Conservation (phyloP, 164 flowering plant species). For the Stephania japonica region DNA sequence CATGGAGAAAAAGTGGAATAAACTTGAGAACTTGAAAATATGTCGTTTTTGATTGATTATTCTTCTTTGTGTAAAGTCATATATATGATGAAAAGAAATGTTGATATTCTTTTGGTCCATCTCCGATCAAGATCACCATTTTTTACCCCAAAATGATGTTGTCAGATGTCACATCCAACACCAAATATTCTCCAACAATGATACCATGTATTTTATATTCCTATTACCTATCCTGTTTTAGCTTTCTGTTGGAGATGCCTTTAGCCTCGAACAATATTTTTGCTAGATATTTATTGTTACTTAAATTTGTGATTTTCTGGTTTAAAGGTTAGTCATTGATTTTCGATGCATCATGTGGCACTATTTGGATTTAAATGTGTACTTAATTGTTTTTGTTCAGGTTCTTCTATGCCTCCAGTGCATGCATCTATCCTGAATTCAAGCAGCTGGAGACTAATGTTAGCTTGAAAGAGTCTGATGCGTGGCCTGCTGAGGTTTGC, state of each 20-base stretch:
- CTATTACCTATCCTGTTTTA: too few species aligned
- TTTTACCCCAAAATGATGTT: too few species aligned
- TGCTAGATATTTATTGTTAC: neutral
- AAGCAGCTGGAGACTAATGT: constrained; percentile 98
- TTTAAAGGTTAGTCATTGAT: neutral
- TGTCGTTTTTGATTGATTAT: neutral
- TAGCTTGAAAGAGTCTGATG: constrained; percentile 98
- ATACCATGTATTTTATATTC: too few species aligned
- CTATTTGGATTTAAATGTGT: constrained; percentile 3
- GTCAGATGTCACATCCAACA: too few species aligned
- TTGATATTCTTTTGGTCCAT: neutral
- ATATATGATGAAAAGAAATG: too few species aligned
- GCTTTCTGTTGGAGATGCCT: too few species aligned
- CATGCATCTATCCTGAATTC: constrained; percentile 96
- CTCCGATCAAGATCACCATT: neutral
- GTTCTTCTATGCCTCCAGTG: constrained; percentile 97
- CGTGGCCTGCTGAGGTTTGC: constrained; percentile 99
- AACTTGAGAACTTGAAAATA: neutral
- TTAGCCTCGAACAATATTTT: too few species aligned
- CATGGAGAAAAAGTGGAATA: neutral
- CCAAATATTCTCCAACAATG: too few species aligned
- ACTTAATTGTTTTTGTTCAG: constrained; percentile 27
- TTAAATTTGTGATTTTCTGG: neutral
- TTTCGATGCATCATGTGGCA: neutral
- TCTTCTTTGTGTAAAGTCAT: neutral